Percentiles rank a stretch among this genome's conserved stretches.
Conservation (phyloP, 306 rosid genomes). For the Abrus pulchellus region DNA sequence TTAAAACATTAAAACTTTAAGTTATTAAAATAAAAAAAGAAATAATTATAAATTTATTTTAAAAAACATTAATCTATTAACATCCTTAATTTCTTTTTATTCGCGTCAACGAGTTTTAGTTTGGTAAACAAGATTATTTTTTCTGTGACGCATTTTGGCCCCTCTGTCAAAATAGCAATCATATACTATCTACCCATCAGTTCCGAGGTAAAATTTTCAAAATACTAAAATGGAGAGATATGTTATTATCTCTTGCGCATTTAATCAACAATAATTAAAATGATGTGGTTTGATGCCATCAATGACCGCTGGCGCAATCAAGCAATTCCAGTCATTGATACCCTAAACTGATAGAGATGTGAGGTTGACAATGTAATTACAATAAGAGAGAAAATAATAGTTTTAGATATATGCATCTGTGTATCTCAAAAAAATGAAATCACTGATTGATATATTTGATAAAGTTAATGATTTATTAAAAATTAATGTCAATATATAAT, state of each 20-base stretch:
- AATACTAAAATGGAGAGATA: neutral
- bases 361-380: neutral
- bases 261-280: slow-evolving; percentile 6
- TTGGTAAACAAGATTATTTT: neutral
- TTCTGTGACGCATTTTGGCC: slow-evolving; percentile 4
- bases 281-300: neutral
- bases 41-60: too few relatives aligned
- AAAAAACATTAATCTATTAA: neutral
- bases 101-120: slow-evolving; percentile 1
- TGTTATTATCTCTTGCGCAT: neutral
- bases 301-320: slow-evolving; percentile 31
- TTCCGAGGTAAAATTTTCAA: neutral
- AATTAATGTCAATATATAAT: neutral
- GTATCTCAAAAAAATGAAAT: neutral
- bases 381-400: neutral
- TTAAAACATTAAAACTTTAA: too few relatives aligned
- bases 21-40: neutral
- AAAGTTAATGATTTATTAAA: neutral
- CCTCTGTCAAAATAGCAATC: neutral
- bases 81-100: neutral
- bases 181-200: neutral
- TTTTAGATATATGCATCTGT: neutral
- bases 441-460: neutral
- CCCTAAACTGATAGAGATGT: neutral
- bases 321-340: slow-evolving; percentile 39